These are phyloP conservation scores for Astrephomene gubernaculifera DNA, from an alignment of 139 green algal genomes.

Conservation along the genomic window DNA sequence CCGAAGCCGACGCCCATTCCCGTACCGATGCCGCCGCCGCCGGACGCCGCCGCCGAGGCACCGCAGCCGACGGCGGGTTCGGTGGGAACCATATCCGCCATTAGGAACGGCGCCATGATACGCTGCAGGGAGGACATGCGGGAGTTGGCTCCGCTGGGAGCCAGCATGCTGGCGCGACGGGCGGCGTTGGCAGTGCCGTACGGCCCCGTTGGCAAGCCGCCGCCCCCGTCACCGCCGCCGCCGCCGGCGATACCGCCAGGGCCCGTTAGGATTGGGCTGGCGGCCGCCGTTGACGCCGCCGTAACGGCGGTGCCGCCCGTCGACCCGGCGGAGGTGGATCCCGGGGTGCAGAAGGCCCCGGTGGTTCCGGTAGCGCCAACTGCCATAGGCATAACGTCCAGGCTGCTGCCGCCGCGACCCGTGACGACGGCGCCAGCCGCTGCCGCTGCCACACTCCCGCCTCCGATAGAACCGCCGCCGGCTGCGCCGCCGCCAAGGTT, in stretches of 20 bases:
- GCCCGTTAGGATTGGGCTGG: too few species aligned
- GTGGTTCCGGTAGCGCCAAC: too few species aligned
- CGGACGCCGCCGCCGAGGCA: neutral
- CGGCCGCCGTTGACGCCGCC: neutral
- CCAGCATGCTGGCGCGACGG: neutral
- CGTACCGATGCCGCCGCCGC: neutral
- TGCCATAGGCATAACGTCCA: too few species aligned
- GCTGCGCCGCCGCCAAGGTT: neutral
- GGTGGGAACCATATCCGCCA: constrained; percentile 21
- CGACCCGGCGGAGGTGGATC: neutral
- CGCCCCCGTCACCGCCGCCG: neutral
- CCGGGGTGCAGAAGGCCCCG: too few species aligned
- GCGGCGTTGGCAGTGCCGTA: neutral
- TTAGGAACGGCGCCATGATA: constrained; percentile 39
- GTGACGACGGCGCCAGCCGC: neutral
- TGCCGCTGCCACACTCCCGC: neutral
- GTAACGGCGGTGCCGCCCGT: neutral
- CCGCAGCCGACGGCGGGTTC: neutral
- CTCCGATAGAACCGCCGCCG: neutral
- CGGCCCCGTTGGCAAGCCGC: too few species aligned
- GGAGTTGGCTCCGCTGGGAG: constrained; percentile 4
- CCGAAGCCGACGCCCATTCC: neutral
- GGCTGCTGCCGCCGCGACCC: neutral
- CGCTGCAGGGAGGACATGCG: constrained; percentile 38
- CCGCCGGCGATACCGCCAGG: too few species aligned